Evolutionary conservation across 805 yeast species (phyloP).

Genomic region (Metschnikowia cubensis): DNA sequence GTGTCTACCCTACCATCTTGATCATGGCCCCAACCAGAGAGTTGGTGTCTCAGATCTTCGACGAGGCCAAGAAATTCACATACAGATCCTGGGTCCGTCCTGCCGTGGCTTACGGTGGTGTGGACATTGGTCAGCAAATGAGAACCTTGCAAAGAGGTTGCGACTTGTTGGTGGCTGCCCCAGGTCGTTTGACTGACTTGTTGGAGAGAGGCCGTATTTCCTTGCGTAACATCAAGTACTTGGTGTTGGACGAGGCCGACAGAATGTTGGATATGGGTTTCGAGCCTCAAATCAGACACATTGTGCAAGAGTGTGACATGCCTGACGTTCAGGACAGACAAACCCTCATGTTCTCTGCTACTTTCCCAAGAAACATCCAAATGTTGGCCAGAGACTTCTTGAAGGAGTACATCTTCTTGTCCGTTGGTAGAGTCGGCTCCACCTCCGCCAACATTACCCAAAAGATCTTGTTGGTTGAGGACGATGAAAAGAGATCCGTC

Average conservation of each 20-base stretch:
- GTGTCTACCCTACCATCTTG: conserved; percentile 91
- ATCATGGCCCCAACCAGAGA: conserved; percentile 99
- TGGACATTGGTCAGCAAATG: conserved; percentile 84
- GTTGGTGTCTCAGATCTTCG: conserved; percentile 93
- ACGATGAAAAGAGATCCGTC: conserved; percentile 86
- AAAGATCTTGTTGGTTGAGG: conserved; percentile 86
- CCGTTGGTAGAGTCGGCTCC: conserved; percentile 99
- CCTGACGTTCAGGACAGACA: conserved; percentile 88
- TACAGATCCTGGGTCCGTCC: conserved; percentile 99
- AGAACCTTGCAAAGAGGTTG: conserved; percentile 90
- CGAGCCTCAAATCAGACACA: conserved; percentile 98
- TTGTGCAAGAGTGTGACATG: conserved; percentile 98
- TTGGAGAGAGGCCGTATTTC: conserved; percentile 94
- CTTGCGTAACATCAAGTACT: conserved; percentile 81
- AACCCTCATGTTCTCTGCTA: conserved; percentile 97
- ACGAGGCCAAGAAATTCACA: conserved; percentile 91
- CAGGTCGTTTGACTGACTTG: conserved; percentile 97
- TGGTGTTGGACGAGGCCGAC: conserved; percentile 98
- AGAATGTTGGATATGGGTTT: conserved; percentile 99
- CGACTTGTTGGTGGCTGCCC: conserved; percentile 95
- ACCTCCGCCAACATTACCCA: conserved; percentile 98
- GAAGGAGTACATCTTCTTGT: conserved; percentile 90
- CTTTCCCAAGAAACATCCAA: conserved; percentile 98
- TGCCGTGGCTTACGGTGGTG: conserved; percentile 97
- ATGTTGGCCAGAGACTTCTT: conserved; percentile 95